phyloP scores from a whole-genome alignment of 768 basidiomycete genomes.

The Collybia sordida region DNA sequence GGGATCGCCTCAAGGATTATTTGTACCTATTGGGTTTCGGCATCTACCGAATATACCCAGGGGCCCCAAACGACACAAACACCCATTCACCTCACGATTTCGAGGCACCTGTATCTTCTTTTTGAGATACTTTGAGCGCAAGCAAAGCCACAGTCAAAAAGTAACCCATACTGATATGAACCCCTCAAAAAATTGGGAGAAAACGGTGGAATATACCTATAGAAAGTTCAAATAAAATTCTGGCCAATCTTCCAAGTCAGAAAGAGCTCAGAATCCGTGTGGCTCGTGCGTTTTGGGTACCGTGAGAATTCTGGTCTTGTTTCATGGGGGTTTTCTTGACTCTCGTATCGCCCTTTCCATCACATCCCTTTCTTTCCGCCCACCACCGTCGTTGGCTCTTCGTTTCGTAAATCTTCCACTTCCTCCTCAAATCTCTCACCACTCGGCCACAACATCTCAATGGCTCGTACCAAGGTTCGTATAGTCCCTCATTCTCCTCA shows the following conservation, averaged over 20 bases:
- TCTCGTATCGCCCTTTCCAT: constrained; percentile 29
- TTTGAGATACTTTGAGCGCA: constrained; percentile 13
- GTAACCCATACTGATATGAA: constrained; percentile 3
- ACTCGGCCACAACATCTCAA: constrained; percentile 31
- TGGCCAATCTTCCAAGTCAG: constrained; percentile 46
- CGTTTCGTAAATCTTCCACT: constrained; percentile 20
- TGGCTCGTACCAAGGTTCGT: constrained; percentile 88
- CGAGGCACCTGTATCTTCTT: constrained; percentile 14
- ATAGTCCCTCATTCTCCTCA: constrained; percentile 6
- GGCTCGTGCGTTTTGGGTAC: constrained; percentile 46
- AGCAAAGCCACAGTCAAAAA: constrained; percentile 9
- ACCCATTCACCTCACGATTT: constrained; percentile 16
- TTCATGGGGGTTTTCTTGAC: constrained; percentile 34
- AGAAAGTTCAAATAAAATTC: constrained; percentile 31
- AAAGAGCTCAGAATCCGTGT: constrained; percentile 46
- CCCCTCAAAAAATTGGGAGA: constrained; percentile 18
- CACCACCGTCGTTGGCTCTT: constrained; percentile 30
- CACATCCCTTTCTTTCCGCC: constrained; percentile 36
- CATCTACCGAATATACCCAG: constrained; percentile 3
- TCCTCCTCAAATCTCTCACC: constrained; percentile 21
- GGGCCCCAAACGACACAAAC: constrained; percentile 15
- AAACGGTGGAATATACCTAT: constrained; percentile 14
- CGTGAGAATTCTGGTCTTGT: constrained; percentile 47
- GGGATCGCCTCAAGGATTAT: background rate
- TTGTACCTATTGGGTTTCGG: constrained; percentile 6